Conservation (phyloP, 1,139 yeast genomes). For the Saccharomycopsis hybrid region DNA sequence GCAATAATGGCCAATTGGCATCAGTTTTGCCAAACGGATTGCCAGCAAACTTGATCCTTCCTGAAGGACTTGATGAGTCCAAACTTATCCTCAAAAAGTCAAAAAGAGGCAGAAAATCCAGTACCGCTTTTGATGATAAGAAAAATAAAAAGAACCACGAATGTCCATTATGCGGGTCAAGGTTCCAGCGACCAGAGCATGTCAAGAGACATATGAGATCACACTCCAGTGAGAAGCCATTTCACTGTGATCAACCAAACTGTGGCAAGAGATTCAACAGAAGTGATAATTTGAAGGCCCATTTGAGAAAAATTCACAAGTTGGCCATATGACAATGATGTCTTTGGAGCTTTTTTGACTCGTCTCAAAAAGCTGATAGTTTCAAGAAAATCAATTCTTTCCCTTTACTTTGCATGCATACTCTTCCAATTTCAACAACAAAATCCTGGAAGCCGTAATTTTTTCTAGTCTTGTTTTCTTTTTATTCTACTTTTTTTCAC, state of each 20-base stretch:
- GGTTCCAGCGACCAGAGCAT: constrained; percentile 88
- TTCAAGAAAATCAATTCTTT: too few species aligned
- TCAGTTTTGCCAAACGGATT: background rate
- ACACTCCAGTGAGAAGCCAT: constrained; percentile 86
- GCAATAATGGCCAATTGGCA: too few species aligned
- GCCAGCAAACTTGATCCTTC: constrained; percentile 6
- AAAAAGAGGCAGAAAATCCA: constrained; percentile 22
- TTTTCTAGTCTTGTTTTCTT: too few species aligned
- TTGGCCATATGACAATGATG: constrained; percentile 7
- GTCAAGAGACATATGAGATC: constrained; percentile 84
- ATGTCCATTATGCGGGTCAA: constrained; percentile 70
- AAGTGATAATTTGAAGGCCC: constrained; percentile 63
- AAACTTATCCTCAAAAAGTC: constrained; percentile 16
- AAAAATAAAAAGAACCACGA: constrained; percentile 59
- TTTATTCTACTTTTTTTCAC: too few species aligned
- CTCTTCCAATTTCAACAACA: too few species aligned
- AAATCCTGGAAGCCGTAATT: too few species aligned
- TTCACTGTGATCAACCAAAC: constrained; percentile 60
- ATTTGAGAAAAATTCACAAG: constrained; percentile 54
- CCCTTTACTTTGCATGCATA: too few species aligned
- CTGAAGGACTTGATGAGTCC: constrained; percentile 19
- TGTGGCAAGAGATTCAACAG: constrained; percentile 78
- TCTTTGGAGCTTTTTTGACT: too few species aligned
- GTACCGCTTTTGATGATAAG: constrained; percentile 31
- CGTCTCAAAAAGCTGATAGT: too few species aligned